Evolutionary conservation across 495 filamentous ascomycete genomes (phyloP).

Genomic region (Astrothelium subdiscretum): DNA sequence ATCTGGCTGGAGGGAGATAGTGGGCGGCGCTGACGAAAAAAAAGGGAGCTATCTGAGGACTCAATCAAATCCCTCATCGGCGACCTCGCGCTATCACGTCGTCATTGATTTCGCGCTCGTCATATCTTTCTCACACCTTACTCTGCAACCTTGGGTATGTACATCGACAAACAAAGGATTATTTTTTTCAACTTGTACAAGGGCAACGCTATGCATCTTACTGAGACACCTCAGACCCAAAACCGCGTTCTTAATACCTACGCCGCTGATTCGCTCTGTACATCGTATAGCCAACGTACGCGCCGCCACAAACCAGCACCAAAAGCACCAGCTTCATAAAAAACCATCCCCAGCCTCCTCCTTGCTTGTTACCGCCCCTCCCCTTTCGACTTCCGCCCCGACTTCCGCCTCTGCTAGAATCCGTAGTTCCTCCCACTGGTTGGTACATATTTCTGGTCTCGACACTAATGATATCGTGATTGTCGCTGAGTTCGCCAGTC

Average conservation of each 20-base stretch:
- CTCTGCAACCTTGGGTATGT: too few species aligned
- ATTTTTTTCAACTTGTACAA: not conserved
- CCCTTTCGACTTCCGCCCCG: slow-evolving; percentile 29
- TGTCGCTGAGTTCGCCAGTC: slow-evolving; percentile 92
- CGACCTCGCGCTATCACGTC: not conserved
- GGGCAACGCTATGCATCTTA: not conserved
- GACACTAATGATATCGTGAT: slow-evolving; percentile 92
- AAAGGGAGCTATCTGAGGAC: not conserved
- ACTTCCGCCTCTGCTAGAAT: slow-evolving; percentile 15
- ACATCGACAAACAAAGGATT: not conserved
- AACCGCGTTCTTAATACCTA: too few species aligned
- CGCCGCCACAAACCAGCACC: slow-evolving; percentile 53
- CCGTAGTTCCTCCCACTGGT: slow-evolving; percentile 35
- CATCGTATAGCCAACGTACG: slow-evolving; percentile 73
- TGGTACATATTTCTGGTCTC: slow-evolving; percentile 77
- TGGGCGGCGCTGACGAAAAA: not conserved
- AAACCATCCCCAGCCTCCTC: slow-evolving; percentile 85
- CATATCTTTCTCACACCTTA: not conserved
- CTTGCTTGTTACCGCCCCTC: slow-evolving; percentile 16
- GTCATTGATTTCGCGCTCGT: not conserved
- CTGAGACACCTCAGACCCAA: slow-evolving; percentile 29
- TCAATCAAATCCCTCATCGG: not conserved
- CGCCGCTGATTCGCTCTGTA: slow-evolving; percentile 64
- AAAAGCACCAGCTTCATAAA: slow-evolving; percentile 76
- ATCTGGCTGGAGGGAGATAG: not conserved